These are phyloP conservation scores for Dioscorea alata DNA, from an alignment of 106 monocot species.

Conservation along the genomic window DNA sequence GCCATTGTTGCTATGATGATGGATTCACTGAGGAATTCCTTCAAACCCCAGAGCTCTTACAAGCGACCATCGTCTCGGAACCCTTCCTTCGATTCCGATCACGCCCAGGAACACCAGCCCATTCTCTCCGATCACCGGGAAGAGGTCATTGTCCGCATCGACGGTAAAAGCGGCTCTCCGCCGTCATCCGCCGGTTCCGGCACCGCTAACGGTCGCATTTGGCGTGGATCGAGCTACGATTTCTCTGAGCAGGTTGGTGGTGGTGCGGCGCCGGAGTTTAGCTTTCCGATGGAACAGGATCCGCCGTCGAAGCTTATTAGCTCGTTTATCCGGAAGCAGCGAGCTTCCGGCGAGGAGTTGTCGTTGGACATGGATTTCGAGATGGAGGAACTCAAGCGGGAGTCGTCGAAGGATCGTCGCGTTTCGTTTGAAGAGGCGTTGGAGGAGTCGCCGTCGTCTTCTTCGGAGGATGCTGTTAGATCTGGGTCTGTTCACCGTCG, in stretches of 20 bases:
- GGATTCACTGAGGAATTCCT: slow-evolving; percentile 31
- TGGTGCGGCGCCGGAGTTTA: neutral
- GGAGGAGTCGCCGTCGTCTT: slow-evolving; percentile 6
- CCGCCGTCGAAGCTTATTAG: slow-evolving; percentile 41
- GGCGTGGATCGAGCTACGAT: slow-evolving; percentile 16
- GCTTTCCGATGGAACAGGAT: neutral
- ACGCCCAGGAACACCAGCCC: slow-evolving; percentile 26
- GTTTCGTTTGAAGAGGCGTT: slow-evolving; percentile 38
- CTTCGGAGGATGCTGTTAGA: slow-evolving; percentile 7
- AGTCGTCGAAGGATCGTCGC: slow-evolving; percentile 32
- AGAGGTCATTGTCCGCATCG: slow-evolving; percentile 53
- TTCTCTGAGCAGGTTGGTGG: slow-evolving; percentile 21
- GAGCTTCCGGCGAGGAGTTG: slow-evolving; percentile 24
- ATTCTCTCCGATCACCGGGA: slow-evolving; percentile 23
- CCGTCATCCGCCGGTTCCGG: slow-evolving; percentile 1
- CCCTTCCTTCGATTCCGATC: slow-evolving; percentile 6
- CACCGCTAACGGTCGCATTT: neutral
- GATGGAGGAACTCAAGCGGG: slow-evolving; percentile 46
- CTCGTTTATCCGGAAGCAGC: slow-evolving; percentile 36
- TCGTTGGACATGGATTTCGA: slow-evolving; percentile 47
- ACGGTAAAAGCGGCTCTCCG: slow-evolving; percentile 4
- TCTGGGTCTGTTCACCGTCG: neutral
- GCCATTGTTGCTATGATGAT: slow-evolving; percentile 9
- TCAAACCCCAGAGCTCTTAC: slow-evolving; percentile 37
- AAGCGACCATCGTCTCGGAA: slow-evolving; percentile 10